Conservation (phyloP, 345 rosid genomes). For the Erodium maritimum region DNA sequence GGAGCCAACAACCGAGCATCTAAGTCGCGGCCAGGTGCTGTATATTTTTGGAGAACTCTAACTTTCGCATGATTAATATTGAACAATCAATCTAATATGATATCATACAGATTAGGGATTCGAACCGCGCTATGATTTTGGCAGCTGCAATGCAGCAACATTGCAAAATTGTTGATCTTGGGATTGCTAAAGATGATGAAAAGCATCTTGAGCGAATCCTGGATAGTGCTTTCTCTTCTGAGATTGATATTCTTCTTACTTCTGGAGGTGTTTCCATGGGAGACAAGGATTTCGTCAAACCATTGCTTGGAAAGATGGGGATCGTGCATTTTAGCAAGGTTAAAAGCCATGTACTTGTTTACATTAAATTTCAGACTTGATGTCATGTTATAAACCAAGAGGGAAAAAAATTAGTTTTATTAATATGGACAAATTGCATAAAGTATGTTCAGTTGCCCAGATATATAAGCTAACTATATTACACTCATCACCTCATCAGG, state of each 20-base stretch:
- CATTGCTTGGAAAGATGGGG: conserved; percentile 67
- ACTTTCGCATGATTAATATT: not conserved
- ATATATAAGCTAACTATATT: conserved; percentile 5
- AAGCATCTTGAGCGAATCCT: conserved; percentile 57
- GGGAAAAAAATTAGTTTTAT: too few species aligned
- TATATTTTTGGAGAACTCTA: conserved; percentile 1
- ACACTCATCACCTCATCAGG: conserved; percentile 33
- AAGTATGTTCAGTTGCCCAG: not conserved
- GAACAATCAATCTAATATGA: conserved; percentile 9
- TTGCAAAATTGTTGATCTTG: conserved; percentile 75
- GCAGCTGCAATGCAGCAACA: conserved; percentile 74
- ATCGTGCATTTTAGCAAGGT: conserved; percentile 70
- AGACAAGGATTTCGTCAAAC: conserved; percentile 87
- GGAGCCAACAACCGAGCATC: conserved; percentile 42
- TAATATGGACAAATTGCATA: not conserved
- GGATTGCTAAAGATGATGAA: conserved; percentile 66
- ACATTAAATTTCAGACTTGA: not conserved
- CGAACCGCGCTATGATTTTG: conserved; percentile 81
- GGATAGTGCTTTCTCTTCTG: conserved; percentile 49
- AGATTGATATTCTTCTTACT: conserved; percentile 66
- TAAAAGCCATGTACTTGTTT: not conserved
- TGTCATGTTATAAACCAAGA: too few species aligned
- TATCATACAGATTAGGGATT: conserved; percentile 75
- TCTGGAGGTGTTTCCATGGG: conserved; percentile 99
- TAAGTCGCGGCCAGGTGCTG: conserved; percentile 82